Conservation (phyloP, 345 rosid genomes). For the Heritiera fomes region DNA sequence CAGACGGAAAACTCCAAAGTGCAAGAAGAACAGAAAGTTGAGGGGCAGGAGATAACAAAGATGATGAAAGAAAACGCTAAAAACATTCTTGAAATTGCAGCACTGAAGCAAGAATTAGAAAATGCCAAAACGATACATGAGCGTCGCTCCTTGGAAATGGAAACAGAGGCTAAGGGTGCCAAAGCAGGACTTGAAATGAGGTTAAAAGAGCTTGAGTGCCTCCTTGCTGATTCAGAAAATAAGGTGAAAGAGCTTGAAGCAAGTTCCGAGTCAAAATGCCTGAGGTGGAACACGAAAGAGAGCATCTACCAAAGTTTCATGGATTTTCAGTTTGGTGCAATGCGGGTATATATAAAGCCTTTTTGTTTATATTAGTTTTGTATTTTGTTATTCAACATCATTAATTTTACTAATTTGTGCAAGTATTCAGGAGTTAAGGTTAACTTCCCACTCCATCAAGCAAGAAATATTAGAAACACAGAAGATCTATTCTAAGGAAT, state of each 20-base stretch:
- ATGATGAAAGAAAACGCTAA: slow-evolving; percentile 47
- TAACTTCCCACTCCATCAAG: slow-evolving; percentile 60
- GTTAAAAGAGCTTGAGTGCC: slow-evolving; percentile 51
- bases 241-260: slow-evolving; percentile 51
- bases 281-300: slow-evolving; percentile 60
- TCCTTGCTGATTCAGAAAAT: slow-evolving; percentile 40
- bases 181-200: slow-evolving; percentile 45
- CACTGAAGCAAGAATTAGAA: slow-evolving; percentile 54
- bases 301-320: slow-evolving; percentile 38
- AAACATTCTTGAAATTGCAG: slow-evolving; percentile 33
- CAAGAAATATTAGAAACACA: slow-evolving; percentile 57
- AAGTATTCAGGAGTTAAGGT: slow-evolving; percentile 59
- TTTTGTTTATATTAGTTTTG: not conserved
- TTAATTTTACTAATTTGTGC: slow-evolving; percentile 14
- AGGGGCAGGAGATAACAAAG: slow-evolving; percentile 41
- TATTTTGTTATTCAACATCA: slow-evolving; percentile 12
- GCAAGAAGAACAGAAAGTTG: slow-evolving; percentile 28
- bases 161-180: slow-evolving; percentile 53
- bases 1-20: slow-evolving; percentile 9
- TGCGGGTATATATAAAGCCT: slow-evolving; percentile 45
- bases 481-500: slow-evolving; percentile 51
- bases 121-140: slow-evolving; percentile 47
- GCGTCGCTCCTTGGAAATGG: slow-evolving; percentile 47
- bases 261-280: slow-evolving; percentile 38
- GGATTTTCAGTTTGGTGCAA: slow-evolving; percentile 50